phyloP scores from a whole-genome alignment of 192 early-diverging fungal species.

The Entophlyctis helioformis region DNA sequence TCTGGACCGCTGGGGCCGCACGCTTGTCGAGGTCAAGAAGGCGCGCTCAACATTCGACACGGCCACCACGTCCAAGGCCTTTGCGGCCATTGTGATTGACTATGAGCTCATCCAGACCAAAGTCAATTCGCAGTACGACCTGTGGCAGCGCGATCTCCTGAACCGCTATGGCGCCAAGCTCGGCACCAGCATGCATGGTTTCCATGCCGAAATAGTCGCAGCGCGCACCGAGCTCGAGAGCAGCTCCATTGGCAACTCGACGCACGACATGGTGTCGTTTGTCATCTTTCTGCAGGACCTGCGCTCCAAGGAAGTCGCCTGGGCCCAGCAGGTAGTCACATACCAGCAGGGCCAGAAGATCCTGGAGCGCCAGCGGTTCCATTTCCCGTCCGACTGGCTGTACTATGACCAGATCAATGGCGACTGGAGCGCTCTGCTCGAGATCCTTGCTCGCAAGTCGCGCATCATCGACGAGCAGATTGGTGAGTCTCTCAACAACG shows the following conservation, averaged over 20 bases:
- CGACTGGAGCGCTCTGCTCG: slow-evolving; percentile 95
- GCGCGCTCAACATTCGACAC: slow-evolving; percentile 94
- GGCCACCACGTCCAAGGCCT: slow-evolving; percentile 74
- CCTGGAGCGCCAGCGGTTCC: slow-evolving; percentile 84
- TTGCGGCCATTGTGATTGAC: slow-evolving; percentile 81
- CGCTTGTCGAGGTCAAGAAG: slow-evolving; percentile 88
- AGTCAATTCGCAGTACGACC: slow-evolving; percentile 94
- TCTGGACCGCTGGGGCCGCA: slow-evolving; percentile 82
- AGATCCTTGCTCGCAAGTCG: slow-evolving; percentile 85
- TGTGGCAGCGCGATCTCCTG: slow-evolving; percentile 93
- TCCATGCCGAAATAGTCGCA: slow-evolving; percentile 61
- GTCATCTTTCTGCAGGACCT: slow-evolving; percentile 95
- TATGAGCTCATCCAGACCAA: slow-evolving; percentile 98
- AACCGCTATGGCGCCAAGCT: slow-evolving; percentile 80
- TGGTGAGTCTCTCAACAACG: slow-evolving; percentile 21
- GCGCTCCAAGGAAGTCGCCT: slow-evolving; percentile 64
- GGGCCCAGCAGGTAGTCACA: slow-evolving; percentile 72
- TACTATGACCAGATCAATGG: slow-evolving; percentile 91
- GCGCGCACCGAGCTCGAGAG: slow-evolving; percentile 80
- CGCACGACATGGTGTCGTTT: slow-evolving; percentile 82
- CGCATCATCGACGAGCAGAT: slow-evolving; percentile 90
- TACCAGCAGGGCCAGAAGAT: slow-evolving; percentile 88
- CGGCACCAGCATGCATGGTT: slow-evolving; percentile 65
- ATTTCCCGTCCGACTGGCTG: slow-evolving; percentile 92
- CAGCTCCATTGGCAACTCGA: slow-evolving; percentile 67